Conservation (phyloP, 768 basidiomycete species). For the Leucosporidium scottii region DNA sequence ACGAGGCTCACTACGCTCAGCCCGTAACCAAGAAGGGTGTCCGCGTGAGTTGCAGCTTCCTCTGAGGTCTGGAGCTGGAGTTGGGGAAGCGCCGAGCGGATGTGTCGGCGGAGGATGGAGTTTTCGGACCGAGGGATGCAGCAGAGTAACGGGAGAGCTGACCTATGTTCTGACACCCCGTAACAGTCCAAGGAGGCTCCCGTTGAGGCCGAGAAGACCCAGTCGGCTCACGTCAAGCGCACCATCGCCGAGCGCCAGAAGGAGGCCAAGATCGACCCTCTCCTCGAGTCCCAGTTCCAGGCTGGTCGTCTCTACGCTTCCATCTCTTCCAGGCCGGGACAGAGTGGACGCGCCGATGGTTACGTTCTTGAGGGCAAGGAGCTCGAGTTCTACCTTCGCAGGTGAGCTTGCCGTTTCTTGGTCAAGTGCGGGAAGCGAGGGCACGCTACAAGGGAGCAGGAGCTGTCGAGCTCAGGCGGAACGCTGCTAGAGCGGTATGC, state of each 20-base stretch:
- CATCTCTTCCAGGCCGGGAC: conserved; percentile 92
- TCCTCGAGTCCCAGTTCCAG: conserved; percentile 49
- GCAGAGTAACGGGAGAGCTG: no score
- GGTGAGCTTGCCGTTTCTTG: conserved; percentile 12
- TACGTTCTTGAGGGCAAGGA: conserved; percentile 98
- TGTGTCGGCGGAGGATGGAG: no score
- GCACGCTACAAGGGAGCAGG: conserved; percentile 10
- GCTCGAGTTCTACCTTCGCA: conserved; percentile 82
- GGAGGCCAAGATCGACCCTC: conserved; percentile 83
- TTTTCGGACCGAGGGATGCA: no score
- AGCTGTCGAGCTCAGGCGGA: background rate
- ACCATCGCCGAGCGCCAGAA: conserved; percentile 83
- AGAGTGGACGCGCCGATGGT: conserved; percentile 92
- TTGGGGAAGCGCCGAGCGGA: no score
- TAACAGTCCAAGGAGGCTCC: conserved; percentile 50
- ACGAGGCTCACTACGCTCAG: conserved; percentile 94
- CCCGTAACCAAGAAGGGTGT: conserved; percentile 77
- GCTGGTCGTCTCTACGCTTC: conserved; percentile 78
- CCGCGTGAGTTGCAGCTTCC: conserved; percentile 19
- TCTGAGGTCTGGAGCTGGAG: no score
- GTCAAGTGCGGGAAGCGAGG: no score
- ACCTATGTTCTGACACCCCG: no score
- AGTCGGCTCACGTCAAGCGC: conserved; percentile 84
- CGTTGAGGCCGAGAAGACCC: conserved; percentile 56
- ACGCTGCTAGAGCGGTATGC: conserved; percentile 28